Evolutionary conservation across 192 early-diverging fungal species (phyloP).

Genomic region (Allomyces macrogynus): DNA sequence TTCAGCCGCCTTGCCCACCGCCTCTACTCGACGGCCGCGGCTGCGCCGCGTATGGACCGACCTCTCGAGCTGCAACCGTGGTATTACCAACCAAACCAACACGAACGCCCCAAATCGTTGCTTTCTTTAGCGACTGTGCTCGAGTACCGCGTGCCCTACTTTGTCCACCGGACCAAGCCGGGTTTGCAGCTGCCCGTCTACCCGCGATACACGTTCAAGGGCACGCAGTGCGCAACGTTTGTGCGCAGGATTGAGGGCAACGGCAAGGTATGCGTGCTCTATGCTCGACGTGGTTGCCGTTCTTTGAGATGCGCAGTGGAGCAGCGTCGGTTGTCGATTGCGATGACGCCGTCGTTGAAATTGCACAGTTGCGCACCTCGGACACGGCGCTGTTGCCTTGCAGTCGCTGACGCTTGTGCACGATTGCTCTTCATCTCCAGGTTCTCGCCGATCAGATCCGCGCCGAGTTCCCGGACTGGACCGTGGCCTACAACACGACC

Average conservation of each 20-base stretch:
- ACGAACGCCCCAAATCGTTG: background rate
- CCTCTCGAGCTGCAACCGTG: background rate
- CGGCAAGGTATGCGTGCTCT: background rate
- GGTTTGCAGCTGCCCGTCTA: background rate
- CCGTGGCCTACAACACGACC: background rate
- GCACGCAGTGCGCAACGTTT: background rate
- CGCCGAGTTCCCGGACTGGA: background rate
- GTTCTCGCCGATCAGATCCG: background rate
- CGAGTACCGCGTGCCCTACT: background rate
- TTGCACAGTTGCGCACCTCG: too few species aligned
- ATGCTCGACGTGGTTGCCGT: too few species aligned
- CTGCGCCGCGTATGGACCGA: background rate
- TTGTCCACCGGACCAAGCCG: background rate
- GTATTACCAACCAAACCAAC: background rate
- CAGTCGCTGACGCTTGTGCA: too few species aligned
- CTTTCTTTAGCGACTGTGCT: too few species aligned
- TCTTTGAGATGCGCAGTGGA: too few species aligned
- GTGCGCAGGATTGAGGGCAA: background rate
- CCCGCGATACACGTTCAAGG: background rate
- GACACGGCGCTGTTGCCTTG: too few species aligned
- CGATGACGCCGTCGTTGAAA: too few species aligned
- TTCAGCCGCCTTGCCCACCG: background rate
- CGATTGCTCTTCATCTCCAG: too few species aligned
- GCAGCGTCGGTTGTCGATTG: too few species aligned
- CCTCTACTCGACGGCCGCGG: background rate